Base-by-base conservation (phyloP, 2,329 filamentous ascomycete genomes). In the Fusarium avenaceum region DNA sequence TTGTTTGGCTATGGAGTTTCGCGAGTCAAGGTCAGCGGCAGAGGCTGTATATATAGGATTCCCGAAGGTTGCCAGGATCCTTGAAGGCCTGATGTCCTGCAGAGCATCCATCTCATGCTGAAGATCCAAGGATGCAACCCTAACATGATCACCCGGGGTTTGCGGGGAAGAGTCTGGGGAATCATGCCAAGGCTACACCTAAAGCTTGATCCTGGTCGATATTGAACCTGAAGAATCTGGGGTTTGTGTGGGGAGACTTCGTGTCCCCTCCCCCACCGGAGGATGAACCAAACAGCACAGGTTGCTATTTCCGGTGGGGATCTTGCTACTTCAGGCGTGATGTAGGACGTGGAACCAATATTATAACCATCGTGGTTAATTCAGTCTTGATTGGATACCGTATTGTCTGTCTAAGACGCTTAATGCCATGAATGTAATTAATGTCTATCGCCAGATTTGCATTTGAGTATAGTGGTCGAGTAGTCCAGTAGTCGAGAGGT, bases 101-200 rank as follows among this genome's bases (percentile, higher is more conserved):
- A 15, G 46, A n/a, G n/a, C 26, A 14, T 20, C 28, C 40, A 10
- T 30, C n/a, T 40, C 56, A 45, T 60, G 11, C 30, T 61, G 10
- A 33, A 15, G 22, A 61, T n/a, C 14, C 22, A 13, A 33, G 11
- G 19, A 61, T 24, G 11, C 19, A 45, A 45, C 42, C 28, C 30
- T 32, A 17, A 19, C 20, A 26, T 58, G 42, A 35, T 58, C 28
- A 48, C 11, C 46, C 56, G 40, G 33, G 56, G 33, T 30, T 61
- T 53, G 58, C 45, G 58, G 58, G 33, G 58, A 33, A 61, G 40
- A 61, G 22, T 46, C 58, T 6, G 58, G 58, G 56, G 58, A 61
- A 53, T 22, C 28, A 28, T 32, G 32, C 32, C 17, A 58, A 58
- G 50, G 30, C 33, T 32, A 19, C 28, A 17, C 20, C 30, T 17